Evolutionary conservation across 1,284 basidiomycete species (phyloP).

Genomic region (Leccinum holopus): DNA sequence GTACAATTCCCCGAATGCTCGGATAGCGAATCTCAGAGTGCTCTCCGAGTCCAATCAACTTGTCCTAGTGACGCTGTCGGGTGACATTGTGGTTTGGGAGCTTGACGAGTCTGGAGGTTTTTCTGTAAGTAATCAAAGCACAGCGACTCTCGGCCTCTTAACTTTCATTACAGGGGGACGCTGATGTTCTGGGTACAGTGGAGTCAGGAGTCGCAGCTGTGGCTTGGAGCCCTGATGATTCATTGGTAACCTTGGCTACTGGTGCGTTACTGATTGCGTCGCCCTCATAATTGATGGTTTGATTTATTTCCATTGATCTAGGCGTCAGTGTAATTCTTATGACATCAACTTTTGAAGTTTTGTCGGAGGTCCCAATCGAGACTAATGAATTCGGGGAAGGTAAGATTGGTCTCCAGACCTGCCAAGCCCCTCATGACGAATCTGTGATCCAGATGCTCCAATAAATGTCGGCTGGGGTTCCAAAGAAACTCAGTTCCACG

Average conservation of each 20-base stretch:
- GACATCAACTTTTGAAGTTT: slow-evolving; percentile 86
- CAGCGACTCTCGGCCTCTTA: not conserved
- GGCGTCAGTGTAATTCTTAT: slow-evolving; percentile 85
- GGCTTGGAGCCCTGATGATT: slow-evolving; percentile 90
- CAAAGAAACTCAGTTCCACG: slow-evolving; percentile 97
- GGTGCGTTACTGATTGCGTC: slow-evolving; percentile 44
- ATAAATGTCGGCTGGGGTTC: slow-evolving; percentile 99
- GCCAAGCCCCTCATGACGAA: slow-evolving; percentile 10
- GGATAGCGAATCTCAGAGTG: slow-evolving; percentile 63
- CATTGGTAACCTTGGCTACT: slow-evolving; percentile 77
- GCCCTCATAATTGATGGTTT: not conserved
- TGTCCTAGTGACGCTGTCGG: slow-evolving; percentile 64
- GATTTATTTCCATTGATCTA: slow-evolving; percentile 4
- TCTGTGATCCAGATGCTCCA: slow-evolving; percentile 37
- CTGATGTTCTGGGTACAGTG: slow-evolving; percentile 82
- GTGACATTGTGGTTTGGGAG: slow-evolving; percentile 73
- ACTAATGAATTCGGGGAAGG: slow-evolving; percentile 85
- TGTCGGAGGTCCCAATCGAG: slow-evolving; percentile 76
- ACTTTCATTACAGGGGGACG: slow-evolving; percentile 21
- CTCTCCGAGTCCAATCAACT: slow-evolving; percentile 66
- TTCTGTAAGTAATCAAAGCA: slow-evolving; percentile 34
- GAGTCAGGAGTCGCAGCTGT: slow-evolving; percentile 84
- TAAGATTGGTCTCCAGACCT: slow-evolving; percentile 28
- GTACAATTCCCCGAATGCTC: slow-evolving; percentile 26
- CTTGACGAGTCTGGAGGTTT: slow-evolving; percentile 52